Conservation (phyloP, 768 basidiomycete species). For the Russula virescens region DNA sequence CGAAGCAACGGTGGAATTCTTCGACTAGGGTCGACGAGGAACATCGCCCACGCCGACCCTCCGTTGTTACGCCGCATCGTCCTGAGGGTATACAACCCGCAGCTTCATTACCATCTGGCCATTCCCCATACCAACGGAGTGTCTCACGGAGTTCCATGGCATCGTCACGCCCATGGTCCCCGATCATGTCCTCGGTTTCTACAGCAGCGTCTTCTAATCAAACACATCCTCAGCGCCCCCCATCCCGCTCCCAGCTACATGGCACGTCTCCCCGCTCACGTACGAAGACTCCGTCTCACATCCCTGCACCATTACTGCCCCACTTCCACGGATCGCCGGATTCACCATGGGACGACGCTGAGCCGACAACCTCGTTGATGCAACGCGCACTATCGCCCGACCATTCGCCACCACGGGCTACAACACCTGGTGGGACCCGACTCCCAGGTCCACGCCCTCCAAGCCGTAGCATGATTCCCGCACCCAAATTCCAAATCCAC, state of each 20-base stretch:
- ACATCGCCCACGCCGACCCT: slow-evolving; percentile 50
- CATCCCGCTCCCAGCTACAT: slow-evolving; percentile 48
- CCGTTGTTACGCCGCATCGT: slow-evolving; percentile 33
- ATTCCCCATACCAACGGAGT: slow-evolving; percentile 20
- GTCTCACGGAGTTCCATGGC: slow-evolving; percentile 25
- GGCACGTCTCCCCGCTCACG: slow-evolving; percentile 56
- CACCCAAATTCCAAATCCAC: slow-evolving; percentile 65
- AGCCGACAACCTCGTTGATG: slow-evolving; percentile 39
- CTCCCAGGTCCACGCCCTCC: slow-evolving; percentile 65
- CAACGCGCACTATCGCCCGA: slow-evolving; percentile 65
- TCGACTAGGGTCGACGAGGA: slow-evolving; percentile 68
- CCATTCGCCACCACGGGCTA: slow-evolving; percentile 31
- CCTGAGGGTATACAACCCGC: slow-evolving; percentile 8
- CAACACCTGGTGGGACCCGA: slow-evolving; percentile 38
- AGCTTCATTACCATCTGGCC: not conserved
- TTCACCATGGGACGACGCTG: slow-evolving; percentile 43
- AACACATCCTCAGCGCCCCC: slow-evolving; percentile 39
- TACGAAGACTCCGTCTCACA: slow-evolving; percentile 74
- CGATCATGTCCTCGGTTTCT: slow-evolving; percentile 23
- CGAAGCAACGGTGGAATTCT: slow-evolving; percentile 60
- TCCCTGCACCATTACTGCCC: slow-evolving; percentile 54
- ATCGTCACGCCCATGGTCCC: slow-evolving; percentile 25
- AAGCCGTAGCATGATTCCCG: slow-evolving; percentile 78
- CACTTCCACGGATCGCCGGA: slow-evolving; percentile 46
- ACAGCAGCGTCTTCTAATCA: slow-evolving; percentile 31